Evolutionary conservation across 352 stramenopile species (phyloP).

Genomic region (Phytophthora sojae): DNA sequence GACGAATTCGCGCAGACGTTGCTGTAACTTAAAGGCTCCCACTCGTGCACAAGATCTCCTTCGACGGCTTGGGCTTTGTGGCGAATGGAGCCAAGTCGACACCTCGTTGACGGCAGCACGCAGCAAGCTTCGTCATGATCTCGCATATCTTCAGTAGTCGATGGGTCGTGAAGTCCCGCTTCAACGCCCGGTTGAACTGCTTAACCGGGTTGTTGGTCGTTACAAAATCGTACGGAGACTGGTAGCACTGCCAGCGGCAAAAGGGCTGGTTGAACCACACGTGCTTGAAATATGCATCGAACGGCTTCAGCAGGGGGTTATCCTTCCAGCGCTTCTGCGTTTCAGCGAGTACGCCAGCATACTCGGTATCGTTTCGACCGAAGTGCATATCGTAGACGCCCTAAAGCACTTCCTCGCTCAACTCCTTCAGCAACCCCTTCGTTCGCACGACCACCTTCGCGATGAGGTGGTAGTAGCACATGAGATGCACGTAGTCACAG

Average conservation of each 20-base stretch:
- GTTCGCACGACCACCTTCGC: background rate
- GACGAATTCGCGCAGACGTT: background rate
- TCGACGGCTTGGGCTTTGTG: background rate
- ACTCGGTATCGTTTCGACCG: background rate
- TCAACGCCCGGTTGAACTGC: conserved; percentile 13
- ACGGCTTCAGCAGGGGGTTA: background rate
- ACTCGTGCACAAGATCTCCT: conserved; percentile 1
- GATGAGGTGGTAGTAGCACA: background rate
- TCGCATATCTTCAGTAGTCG: conserved; percentile 3
- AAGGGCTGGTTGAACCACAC: background rate
- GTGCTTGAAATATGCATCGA: background rate
- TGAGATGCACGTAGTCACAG: background rate
- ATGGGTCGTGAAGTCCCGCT: conserved; percentile 26
- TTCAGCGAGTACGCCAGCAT: background rate
- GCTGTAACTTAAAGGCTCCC: background rate
- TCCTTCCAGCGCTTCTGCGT: background rate
- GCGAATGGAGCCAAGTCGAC: background rate
- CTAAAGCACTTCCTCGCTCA: background rate
- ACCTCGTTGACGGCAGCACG: background rate
- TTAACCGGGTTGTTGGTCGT: conserved; percentile 39
- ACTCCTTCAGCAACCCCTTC: background rate
- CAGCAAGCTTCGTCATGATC: background rate
- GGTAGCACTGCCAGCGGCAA: background rate
- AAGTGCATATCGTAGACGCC: background rate
- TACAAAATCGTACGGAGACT: background rate